Conservation (phyloP, 2,329 filamentous ascomycete species). For the Aureobasidium sp. region DNA sequence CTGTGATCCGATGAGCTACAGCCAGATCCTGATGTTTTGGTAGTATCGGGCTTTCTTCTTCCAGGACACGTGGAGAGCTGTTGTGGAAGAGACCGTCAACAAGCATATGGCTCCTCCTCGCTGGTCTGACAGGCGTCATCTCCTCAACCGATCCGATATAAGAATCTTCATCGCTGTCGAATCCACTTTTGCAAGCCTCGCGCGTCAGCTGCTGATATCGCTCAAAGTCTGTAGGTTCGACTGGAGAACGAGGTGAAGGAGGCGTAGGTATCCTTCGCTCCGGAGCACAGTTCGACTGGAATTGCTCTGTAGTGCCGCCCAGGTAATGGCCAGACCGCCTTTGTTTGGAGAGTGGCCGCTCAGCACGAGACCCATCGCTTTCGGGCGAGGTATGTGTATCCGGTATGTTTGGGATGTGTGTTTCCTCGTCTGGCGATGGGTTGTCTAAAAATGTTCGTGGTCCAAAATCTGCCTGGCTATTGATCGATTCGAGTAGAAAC, state of each 20-base stretch:
- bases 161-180: conserved; percentile 9
- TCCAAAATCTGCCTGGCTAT: conserved; percentile 24
- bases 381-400: neutral
- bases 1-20: conserved; percentile 22
- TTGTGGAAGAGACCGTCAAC: neutral
- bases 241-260: conserved; percentile 2
- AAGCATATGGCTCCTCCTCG: neutral
- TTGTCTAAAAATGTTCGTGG: conserved; percentile 29
- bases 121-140: conserved; percentile 7
- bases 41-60: conserved; percentile 15
- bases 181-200: conserved; percentile 1
- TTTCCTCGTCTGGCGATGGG: conserved; percentile 12
- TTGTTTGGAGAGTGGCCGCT: neutral
- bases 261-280: neutral
- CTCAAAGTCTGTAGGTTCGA: conserved; percentile 6
- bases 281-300: conserved; percentile 9
- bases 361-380: neutral
- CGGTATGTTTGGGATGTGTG: neutral
- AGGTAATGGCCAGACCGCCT: conserved; percentile 13
- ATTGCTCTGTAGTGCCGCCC: conserved; percentile 5
- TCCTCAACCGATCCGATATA: conserved; percentile 12
- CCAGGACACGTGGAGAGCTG: neutral
- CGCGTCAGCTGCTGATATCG: conserved; percentile 4
- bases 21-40: conserved; percentile 5
- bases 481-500: conserved; percentile 23